A percentile compares a stretch with the other conserved stretches of the same genome.
These are phyloP conservation scores for Aspergillus hiratsukae DNA, from an alignment of 2,329 filamentous ascomycete species.

Conservation along the genomic window DNA sequence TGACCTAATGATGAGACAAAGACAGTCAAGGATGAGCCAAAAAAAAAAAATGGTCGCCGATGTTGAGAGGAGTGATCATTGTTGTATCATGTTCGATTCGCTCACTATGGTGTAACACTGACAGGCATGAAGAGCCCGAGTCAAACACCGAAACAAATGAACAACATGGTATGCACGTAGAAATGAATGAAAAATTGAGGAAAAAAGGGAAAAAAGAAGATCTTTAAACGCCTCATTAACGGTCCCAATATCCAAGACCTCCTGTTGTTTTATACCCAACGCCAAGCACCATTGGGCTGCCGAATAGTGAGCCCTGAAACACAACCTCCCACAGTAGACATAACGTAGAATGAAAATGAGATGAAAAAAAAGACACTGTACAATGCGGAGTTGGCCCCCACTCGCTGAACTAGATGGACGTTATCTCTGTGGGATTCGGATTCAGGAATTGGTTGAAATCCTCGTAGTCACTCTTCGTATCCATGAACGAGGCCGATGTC, in stretches of 20 bases:
- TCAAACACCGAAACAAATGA: conserved; percentile 1
- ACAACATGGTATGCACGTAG: conserved; percentile 1
- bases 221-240: background rate
- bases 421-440: conserved; percentile 35
- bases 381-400: background rate
- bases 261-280: conserved; percentile 16
- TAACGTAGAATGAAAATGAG: background rate
- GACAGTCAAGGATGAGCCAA: background rate
- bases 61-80: background rate
- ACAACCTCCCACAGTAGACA: background rate
- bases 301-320: background rate
- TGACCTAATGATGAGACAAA: background rate
- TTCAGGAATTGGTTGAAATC: conserved; percentile 40
- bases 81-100: background rate
- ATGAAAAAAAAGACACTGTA: conserved; percentile 7
- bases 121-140: background rate
- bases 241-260: conserved; percentile 7
- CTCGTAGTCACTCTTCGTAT: conserved; percentile 33
- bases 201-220: background rate
- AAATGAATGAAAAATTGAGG: background rate
- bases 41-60: background rate
- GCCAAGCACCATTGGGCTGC: conserved; percentile 9
- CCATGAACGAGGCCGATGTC: conserved; percentile 24
- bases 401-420: conserved; percentile 25
- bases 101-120: background rate